Percentiles rank a stretch among this genome's conserved stretches.
These are phyloP conservation scores for Lactifluus volemus DNA, from an alignment of 768 basidiomycete species.

Conservation along the genomic window DNA sequence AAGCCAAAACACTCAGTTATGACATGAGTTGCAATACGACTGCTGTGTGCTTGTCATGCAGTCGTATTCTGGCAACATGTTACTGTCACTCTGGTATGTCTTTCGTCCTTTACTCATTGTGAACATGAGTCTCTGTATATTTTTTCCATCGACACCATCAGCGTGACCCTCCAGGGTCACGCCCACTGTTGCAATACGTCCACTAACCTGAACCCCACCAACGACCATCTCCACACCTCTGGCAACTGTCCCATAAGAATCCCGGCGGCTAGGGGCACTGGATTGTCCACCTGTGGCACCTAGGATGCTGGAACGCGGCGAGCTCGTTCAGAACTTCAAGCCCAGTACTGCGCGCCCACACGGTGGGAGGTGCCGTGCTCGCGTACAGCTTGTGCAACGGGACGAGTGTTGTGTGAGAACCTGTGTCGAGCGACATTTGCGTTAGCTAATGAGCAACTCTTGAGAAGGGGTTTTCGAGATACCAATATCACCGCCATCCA, in stretches of 20 bases:
- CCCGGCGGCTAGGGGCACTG: conserved; percentile 6
- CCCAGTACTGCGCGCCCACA: conserved; percentile 83
- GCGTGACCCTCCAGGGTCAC: no score
- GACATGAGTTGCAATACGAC: no score
- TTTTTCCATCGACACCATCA: no score
- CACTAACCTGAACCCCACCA: conserved; percentile 27
- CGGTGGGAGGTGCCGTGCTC: conserved; percentile 54
- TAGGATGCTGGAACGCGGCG: conserved; percentile 80
- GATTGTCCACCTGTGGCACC: conserved; percentile 52
- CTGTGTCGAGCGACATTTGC: conserved; percentile 21
- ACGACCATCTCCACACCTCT: conserved; percentile 39
- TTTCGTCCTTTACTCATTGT: no score
- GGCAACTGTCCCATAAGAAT: conserved; percentile 25
- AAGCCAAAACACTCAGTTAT: not conserved
- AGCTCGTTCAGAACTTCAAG: conserved; percentile 92
- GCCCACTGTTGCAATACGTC: no score
- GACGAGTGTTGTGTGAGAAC: conserved; percentile 63
- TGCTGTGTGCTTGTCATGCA: no score
- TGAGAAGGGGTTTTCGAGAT: conserved; percentile 21
- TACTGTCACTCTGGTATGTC: no score
- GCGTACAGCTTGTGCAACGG: conserved; percentile 84
- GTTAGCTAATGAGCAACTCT: not conserved
- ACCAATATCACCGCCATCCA: conserved; percentile 79
- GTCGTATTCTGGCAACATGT: no score
- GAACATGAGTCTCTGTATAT: no score